These are phyloP conservation scores for Amaranthus palmeri DNA, from an alignment of 148 eudicot genomes.

Conservation along the genomic window DNA sequence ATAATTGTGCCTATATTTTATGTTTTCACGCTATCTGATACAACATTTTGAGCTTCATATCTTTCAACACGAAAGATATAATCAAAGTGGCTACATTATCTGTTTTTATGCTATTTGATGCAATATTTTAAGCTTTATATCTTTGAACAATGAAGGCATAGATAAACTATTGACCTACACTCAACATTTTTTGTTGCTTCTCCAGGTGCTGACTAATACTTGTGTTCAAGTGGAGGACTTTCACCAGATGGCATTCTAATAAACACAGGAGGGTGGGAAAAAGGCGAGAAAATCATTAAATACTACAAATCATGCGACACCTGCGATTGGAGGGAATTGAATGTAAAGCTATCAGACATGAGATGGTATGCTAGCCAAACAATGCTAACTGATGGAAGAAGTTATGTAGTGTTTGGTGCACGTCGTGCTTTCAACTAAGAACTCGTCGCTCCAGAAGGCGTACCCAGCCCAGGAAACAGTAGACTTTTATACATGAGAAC, in stretches of 20 bases:
- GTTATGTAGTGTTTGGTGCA: conserved; percentile 57
- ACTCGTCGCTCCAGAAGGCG: conserved; percentile 37
- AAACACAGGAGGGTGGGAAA: conserved; percentile 56
- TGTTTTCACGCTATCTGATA: too few relatives aligned
- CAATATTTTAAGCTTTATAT: background rate
- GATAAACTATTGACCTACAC: background rate
- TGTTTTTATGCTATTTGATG: background rate
- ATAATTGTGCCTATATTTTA: too few relatives aligned
- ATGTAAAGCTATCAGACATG: conserved; percentile 18
- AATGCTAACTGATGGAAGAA: conserved; percentile 45
- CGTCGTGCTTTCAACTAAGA: conserved; percentile 58
- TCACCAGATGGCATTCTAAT: conserved; percentile 49
- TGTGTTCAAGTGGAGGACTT: conserved; percentile 89
- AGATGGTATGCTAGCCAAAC: conserved; percentile 68
- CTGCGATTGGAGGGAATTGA: conserved; percentile 44
- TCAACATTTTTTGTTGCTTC: too few relatives aligned
- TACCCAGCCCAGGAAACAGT: conserved; percentile 23
- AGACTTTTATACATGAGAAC: conserved; percentile 46
- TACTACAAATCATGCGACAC: conserved; percentile 20
- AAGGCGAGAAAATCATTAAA: conserved; percentile 43
- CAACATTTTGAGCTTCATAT: too few relatives aligned
- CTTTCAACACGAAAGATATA: too few relatives aligned
- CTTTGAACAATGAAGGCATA: background rate
- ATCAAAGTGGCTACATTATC: too few relatives aligned
- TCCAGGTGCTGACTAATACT: conserved; percentile 49